These are phyloP conservation scores for Phytophthora brassicae DNA, from an alignment of 352 stramenopile genomes.

Conservation along the genomic window DNA sequence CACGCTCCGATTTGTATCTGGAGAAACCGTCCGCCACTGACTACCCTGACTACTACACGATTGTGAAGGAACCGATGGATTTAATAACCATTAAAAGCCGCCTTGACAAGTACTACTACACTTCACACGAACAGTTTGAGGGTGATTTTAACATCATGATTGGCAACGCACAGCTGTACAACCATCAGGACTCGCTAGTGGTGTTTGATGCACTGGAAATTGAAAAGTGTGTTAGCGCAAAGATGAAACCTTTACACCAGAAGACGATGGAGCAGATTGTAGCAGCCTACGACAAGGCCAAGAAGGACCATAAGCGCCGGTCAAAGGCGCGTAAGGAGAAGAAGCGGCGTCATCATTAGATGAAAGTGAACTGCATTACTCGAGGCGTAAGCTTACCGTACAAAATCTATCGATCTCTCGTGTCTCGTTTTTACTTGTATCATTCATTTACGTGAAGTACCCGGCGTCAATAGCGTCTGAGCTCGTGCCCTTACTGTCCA, in stretches of 20 bases:
- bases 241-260: constrained; percentile 67
- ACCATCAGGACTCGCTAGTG: constrained; percentile 82
- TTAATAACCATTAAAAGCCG: constrained; percentile 85
- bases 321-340: constrained; percentile 80
- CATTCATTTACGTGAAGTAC: constrained; percentile 74
- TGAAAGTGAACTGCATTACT: constrained; percentile 14
- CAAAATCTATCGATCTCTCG: constrained; percentile 37
- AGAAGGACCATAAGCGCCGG: constrained; percentile 78
- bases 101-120: constrained; percentile 70
- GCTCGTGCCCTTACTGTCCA: constrained; percentile 69
- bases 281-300: constrained; percentile 71
- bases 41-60: constrained; percentile 90
- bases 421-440: constrained; percentile 11
- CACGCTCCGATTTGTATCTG: constrained; percentile 75
- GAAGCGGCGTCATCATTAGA: constrained; percentile 61
- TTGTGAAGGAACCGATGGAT: constrained; percentile 88
- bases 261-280: constrained; percentile 64
- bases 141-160: constrained; percentile 87
- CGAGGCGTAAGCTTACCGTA: constrained; percentile 29
- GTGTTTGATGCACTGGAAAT: constrained; percentile 84
- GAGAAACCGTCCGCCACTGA: constrained; percentile 78
- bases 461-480: constrained; percentile 82
- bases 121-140: constrained; percentile 66
- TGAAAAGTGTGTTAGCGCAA: constrained; percentile 79
- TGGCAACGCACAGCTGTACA: constrained; percentile 87